Percentiles rank a stretch among this genome's conserved stretches.
Evolutionary conservation across 257 asterid genomes (phyloP).

Genomic region (Petunia axillaris): DNA sequence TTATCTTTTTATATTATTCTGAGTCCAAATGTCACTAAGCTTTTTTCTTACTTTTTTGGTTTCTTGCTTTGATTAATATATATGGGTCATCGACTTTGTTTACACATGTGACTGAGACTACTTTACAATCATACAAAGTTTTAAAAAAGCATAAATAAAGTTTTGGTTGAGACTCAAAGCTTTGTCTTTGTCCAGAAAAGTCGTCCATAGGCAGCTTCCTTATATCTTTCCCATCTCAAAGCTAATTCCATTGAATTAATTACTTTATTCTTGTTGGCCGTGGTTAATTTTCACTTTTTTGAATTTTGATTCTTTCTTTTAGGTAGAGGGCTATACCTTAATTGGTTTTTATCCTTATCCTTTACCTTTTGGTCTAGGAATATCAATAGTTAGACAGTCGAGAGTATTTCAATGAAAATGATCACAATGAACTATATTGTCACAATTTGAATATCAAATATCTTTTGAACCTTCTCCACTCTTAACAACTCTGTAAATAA

Average conservation of each 20-base stretch:
- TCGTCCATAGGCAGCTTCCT: conserved; percentile 24
- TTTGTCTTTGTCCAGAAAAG: conserved; percentile 14
- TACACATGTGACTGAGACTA: conserved; percentile 29
- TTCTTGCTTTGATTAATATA: conserved; percentile 21
- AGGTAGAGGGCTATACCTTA: neutral
- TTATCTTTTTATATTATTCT: neutral
- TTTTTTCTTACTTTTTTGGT: neutral
- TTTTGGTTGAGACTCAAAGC: neutral
- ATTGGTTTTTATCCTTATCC: conserved; percentile 7
- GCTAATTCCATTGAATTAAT: neutral
- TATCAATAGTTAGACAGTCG: neutral
- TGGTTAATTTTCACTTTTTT: neutral
- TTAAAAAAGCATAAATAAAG: neutral
- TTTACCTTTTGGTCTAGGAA: neutral
- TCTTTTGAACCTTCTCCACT: too few relatives aligned
- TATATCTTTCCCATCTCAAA: conserved; percentile 23
- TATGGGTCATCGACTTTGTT: conserved; percentile 25
- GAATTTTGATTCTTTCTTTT: neutral
- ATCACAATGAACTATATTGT: neutral
- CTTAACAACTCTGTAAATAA: too few relatives aligned
- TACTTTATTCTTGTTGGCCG: neutral
- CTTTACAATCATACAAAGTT: conserved; percentile 20
- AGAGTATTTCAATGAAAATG: neutral
- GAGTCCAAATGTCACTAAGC: neutral
- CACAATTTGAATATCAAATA: neutral